A percentile compares a stretch with the other conserved stretches of the same genome.
These are phyloP conservation scores for Sporothrix sp. DNA, from an alignment of 2,329 filamentous ascomycete genomes.

Conservation along the genomic window DNA sequence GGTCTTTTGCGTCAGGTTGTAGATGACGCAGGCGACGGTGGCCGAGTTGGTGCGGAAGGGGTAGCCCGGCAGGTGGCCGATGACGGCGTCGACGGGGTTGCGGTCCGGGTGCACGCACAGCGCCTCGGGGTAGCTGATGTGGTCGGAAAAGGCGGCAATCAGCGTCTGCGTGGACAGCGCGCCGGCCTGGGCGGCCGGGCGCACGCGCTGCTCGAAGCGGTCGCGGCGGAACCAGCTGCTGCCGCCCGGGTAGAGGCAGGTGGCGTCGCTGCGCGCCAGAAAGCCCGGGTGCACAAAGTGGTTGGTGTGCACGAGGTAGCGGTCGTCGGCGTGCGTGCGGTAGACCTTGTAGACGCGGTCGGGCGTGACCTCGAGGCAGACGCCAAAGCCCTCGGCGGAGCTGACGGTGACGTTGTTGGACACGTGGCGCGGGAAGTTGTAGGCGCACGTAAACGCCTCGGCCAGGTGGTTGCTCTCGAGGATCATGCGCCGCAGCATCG, in stretches of 20 bases:
- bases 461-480: constrained; percentile 19
- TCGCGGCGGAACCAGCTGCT: constrained; percentile 19
- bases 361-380: constrained; percentile 22
- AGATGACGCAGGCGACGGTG: constrained; percentile 21
- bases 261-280: constrained; percentile 14
- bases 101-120: constrained; percentile 19
- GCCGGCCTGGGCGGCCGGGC: constrained; percentile 1
- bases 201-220: constrained; percentile 16
- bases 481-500: constrained; percentile 19
- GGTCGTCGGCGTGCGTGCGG: constrained; percentile 13
- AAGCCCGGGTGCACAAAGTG: constrained; percentile 21
- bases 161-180: constrained; percentile 10
- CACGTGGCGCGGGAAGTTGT: constrained; percentile 19
- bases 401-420: constrained; percentile 22
- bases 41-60: constrained; percentile 11
- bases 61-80: constrained; percentile 14
- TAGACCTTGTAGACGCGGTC: constrained; percentile 17
- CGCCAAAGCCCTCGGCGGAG: constrained; percentile 17
- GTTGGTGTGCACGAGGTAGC: constrained; percentile 22
- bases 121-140: constrained; percentile 18
- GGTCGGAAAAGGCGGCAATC: constrained; percentile 19
- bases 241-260: constrained; percentile 17
- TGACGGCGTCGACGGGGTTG: constrained; percentile 10
- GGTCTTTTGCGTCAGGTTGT: constrained; percentile 16
- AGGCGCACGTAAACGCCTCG: constrained; percentile 13